These are phyloP conservation scores for Pseudoscleropodium purum DNA, from an alignment of 225 moss, liverwort and hornwort species.

Conservation along the genomic window DNA sequence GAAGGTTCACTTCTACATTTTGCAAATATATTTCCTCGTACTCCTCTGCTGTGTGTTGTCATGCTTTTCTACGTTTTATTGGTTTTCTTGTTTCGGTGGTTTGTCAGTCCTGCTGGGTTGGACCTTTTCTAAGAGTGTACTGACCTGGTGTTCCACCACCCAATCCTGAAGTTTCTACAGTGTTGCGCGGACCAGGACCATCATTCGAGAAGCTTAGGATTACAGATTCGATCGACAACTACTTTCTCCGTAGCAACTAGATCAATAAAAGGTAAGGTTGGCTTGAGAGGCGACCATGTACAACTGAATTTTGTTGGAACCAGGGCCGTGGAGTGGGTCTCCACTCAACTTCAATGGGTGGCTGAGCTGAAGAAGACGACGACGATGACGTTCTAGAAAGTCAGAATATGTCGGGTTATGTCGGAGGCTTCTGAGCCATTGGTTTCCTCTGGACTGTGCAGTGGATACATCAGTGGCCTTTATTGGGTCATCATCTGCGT, in stretches of 20 bases:
- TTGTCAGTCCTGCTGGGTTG: not conserved
- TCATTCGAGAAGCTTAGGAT: not conserved
- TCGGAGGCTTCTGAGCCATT: slow-evolving; percentile 11
- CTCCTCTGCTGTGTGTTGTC: not conserved
- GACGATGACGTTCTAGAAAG: slow-evolving; percentile 18
- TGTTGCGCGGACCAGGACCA: not conserved
- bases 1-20: slow-evolving; percentile 19
- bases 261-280: not conserved
- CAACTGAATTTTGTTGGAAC: not conserved
- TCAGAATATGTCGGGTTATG: slow-evolving; percentile 25
- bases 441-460: not conserved
- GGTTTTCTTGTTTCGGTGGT: not conserved
- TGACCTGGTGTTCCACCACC: not conserved
- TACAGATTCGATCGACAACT: not conserved
- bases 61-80: not conserved
- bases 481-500: not conserved
- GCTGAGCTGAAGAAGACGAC: not conserved
- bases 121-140: not conserved
- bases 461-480: not conserved
- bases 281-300: not conserved
- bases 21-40: not conserved
- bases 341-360: not conserved
- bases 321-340: not conserved
- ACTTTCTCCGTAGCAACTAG: not conserved
- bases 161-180: not conserved